Base-by-base conservation (phyloP, 2,329 filamentous ascomycete genomes). In the Tolypocladium pustulatum region DNA sequence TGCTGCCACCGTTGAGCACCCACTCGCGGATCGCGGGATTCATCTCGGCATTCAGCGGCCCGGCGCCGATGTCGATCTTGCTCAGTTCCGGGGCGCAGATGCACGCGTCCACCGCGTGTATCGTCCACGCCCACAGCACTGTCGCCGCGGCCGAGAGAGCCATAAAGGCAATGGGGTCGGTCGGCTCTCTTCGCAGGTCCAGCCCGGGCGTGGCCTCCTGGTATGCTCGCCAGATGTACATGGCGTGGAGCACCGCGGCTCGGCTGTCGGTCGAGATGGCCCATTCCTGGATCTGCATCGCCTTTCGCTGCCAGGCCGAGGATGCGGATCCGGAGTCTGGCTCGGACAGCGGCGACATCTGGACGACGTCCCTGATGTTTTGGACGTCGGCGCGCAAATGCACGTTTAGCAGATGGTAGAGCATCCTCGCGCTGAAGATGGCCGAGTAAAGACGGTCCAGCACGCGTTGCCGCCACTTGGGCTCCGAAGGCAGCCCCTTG, bases 111-210 rank as follows among this genome's bases (percentile, higher is more conserved):
- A 66, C 60, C 2, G 66, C 63, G 38, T 70, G 69, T 20, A 64
- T 65, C 15, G 69, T 67, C 66, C 72, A 76, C 0, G 69, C 66
- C 72, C 72, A 75, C 0, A 74, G 61, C 1, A 75, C 65, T 2
- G 72, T 58, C 0, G 71, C 69, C 2, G 68, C 68, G 0, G 66
- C 67, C 0, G 69, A 67, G 0, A 72, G 58, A 2, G 73, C 66
- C 0, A 73, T 65, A 40, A 73, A 70, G 0, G 68, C 62, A 13
- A 75, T 64, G 0, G 73, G 73, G 25, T 76, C 71, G 8, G 69
- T 34, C 4, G 63, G 60, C 10, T 56, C 59, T 8, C 36, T 59
- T 20, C 61, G 65, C 4, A 54, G n/a, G 0, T 55, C 52, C 12
- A 59, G 54, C 7, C 57, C 46, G 10, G 61, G 54, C 0, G 58